These are phyloP conservation scores for Nyctanthes arbortristis DNA, from an alignment of 257 asterid species.

Conservation along the genomic window DNA sequence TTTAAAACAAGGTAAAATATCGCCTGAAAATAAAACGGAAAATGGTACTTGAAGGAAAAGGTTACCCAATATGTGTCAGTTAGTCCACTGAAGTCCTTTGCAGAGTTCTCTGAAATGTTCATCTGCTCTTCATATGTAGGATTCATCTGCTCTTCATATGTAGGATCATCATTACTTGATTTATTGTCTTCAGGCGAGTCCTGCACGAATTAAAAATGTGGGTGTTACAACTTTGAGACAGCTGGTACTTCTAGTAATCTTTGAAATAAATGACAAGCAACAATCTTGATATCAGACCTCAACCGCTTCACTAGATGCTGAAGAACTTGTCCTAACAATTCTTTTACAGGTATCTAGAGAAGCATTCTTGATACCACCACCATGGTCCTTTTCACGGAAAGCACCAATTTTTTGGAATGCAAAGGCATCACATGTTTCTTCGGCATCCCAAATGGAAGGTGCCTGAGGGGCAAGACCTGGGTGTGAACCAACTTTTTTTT, in stretches of 20 bases:
- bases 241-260: conserved; percentile 1
- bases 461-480: conserved; percentile 41
- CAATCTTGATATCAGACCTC: conserved; percentile 49
- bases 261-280: conserved; percentile 11
- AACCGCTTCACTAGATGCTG: conserved; percentile 32
- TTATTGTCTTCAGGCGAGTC: conserved; percentile 47
- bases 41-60: conserved; percentile 17
- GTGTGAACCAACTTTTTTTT: conserved; percentile 49
- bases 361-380: conserved; percentile 31
- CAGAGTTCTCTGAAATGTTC: conserved; percentile 42
- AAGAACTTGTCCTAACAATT: conserved; percentile 39
- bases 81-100: conserved; percentile 63
- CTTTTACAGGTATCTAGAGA: conserved; percentile 32
- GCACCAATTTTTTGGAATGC: conserved; percentile 57
- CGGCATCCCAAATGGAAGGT: conserved; percentile 90
- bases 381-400: conserved; percentile 32
- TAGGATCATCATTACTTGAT: conserved; percentile 28
- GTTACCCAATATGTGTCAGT: conserved; percentile 88
- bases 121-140: conserved; percentile 38
- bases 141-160: conserved; percentile 39
- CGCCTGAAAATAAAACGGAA: conserved; percentile 3
- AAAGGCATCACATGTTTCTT: conserved; percentile 95
- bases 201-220: conserved; percentile 35
- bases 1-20: conserved; percentile 6
- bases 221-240: conserved; percentile 17